phyloP scores from a whole-genome alignment of 805 yeast genomes.

The Lipomyces japonicus region DNA sequence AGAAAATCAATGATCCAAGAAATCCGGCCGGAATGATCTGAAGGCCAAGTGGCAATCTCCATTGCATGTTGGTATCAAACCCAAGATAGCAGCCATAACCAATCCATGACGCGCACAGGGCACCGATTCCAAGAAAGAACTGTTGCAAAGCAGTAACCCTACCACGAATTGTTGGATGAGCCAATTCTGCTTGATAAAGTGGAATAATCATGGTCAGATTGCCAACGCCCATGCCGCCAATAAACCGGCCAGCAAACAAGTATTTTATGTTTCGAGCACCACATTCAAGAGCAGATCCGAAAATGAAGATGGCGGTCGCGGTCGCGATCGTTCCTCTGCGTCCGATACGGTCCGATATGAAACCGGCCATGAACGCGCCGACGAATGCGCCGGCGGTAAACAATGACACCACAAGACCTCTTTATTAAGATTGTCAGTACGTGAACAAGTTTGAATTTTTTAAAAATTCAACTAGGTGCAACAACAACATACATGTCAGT shows the following conservation, averaged over 20 bases:
- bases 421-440: background rate
- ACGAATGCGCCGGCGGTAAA: constrained; percentile 10
- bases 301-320: constrained; percentile 10
- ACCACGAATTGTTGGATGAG: constrained; percentile 32
- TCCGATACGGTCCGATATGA: constrained; percentile 10
- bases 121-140: constrained; percentile 36
- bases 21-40: constrained; percentile 60
- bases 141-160: constrained; percentile 30
- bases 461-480: no score
- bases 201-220: constrained; percentile 50
- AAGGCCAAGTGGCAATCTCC: constrained; percentile 69
- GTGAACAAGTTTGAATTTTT: background rate
- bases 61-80: constrained; percentile 46
- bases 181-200: constrained; percentile 29
- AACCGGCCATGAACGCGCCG: constrained; percentile 11
- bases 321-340: constrained; percentile 9
- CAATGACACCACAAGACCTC: background rate
- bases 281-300: constrained; percentile 15
- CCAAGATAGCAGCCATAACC: constrained; percentile 41
- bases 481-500: background rate
- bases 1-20: constrained; percentile 38
- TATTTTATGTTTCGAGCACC: constrained; percentile 16
- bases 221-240: constrained; percentile 54
- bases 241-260: constrained; percentile 48
- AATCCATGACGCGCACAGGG: constrained; percentile 37